These are phyloP conservation scores for Dryadomyces quercivorus DNA, from an alignment of 2,329 filamentous ascomycete genomes.

Conservation along the genomic window DNA sequence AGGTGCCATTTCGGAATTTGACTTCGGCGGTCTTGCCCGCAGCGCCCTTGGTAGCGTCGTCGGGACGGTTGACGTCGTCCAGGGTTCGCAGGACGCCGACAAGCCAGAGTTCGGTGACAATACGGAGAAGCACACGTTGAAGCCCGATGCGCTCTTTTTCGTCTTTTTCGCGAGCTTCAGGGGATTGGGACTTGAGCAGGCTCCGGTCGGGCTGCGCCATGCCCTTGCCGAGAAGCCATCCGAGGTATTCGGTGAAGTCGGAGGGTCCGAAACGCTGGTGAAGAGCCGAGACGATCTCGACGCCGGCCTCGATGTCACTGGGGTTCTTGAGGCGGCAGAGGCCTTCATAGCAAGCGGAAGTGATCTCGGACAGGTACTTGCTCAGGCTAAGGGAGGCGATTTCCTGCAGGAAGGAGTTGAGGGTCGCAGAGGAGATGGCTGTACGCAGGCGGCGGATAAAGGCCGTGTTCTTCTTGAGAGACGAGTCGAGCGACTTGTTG, in stretches of 20 bases:
- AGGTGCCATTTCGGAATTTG: slow-evolving; percentile 40
- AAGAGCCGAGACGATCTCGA: slow-evolving; percentile 88
- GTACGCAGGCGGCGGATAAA: slow-evolving; percentile 95
- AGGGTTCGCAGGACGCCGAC: slow-evolving; percentile 78
- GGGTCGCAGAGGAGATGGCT: slow-evolving; percentile 67
- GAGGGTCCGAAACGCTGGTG: slow-evolving; percentile 86
- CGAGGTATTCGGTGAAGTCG: slow-evolving; percentile 85
- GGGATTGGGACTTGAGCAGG: slow-evolving; percentile 61
- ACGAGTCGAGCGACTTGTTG: slow-evolving; percentile 75
- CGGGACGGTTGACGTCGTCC: slow-evolving; percentile 49
- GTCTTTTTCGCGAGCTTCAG: slow-evolving; percentile 82
- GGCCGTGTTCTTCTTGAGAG: slow-evolving; percentile 94
- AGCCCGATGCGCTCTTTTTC: slow-evolving; percentile 85
- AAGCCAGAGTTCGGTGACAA: slow-evolving; percentile 94
- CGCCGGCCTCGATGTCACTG: slow-evolving; percentile 81
- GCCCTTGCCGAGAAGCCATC: slow-evolving; percentile 84
- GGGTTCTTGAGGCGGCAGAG: slow-evolving; percentile 83
- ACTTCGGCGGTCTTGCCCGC: slow-evolving; percentile 50
- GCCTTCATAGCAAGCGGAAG: slow-evolving; percentile 90
- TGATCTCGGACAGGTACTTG: slow-evolving; percentile 95
- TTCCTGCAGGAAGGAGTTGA: slow-evolving; percentile 77
- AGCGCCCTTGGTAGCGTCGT: slow-evolving; percentile 49
- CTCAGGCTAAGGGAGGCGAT: slow-evolving; percentile 82
- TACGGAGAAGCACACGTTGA: slow-evolving; percentile 73
- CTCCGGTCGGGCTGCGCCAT: slow-evolving; percentile 84